Conservation (phyloP, 257 asterid species). For the Striga asiatica region DNA sequence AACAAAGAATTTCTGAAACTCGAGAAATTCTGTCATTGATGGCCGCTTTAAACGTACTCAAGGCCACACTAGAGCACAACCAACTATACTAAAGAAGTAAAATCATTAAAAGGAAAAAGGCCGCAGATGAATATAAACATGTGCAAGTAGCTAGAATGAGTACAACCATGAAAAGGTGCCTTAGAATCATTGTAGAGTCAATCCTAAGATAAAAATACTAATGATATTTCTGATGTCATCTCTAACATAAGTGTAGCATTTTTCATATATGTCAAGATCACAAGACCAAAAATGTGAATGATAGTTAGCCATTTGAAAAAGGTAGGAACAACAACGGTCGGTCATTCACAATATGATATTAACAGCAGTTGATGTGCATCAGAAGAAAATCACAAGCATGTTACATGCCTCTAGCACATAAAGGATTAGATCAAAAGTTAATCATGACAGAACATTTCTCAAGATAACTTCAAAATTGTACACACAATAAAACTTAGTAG, state of each 20-base stretch:
- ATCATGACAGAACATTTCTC: not conserved
- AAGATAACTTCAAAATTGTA: not conserved
- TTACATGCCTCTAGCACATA: not conserved
- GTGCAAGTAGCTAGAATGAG: not conserved
- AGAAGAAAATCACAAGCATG: not conserved
- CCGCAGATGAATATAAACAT: no score
- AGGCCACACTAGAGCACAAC: no score
- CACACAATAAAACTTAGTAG: not conserved
- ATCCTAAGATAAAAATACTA: not conserved
- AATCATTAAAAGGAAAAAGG: not conserved
- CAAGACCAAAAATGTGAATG: not conserved
- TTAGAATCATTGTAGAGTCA: not conserved
- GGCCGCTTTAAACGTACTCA: no score
- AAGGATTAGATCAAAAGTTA: not conserved
- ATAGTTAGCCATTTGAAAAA: no score
- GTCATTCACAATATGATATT: not conserved
- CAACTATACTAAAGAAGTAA: constrained; percentile 1
- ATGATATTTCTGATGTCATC: not conserved
- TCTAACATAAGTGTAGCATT: not conserved
- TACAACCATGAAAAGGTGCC: not conserved
- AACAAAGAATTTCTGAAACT: not conserved
- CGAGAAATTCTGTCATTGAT: no score
- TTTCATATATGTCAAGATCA: not conserved
- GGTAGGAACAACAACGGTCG: not conserved
- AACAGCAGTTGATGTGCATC: not conserved